Base-by-base conservation (phyloP, 108 stramenopile species). In the Skeletonema potamos region DNA sequence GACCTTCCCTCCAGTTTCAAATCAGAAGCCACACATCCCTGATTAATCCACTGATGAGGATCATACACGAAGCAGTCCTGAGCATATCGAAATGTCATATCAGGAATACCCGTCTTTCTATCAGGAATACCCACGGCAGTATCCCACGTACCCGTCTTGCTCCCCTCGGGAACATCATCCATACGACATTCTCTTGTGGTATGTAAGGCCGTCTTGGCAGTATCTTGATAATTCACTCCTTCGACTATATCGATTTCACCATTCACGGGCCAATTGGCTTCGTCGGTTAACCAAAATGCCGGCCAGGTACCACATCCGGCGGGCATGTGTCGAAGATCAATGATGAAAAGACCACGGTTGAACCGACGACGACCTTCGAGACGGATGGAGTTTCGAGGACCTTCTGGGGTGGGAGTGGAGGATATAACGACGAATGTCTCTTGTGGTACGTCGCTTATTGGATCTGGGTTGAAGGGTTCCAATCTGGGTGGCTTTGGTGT, bases 191-290 rank as follows among this genome's bases (percentile, higher is more conserved):
- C 64, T 22, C 44, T 57, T 1, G 82, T 70, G 54, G 77, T 87
- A 75, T 95, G 95, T 61, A 96, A 70, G 43, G 95, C 95, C 44
- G 95, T 96, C 82, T 96, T 96, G 74, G 84, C 92, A 26, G 75
- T 79, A 20, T 74, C 59, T 63, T 92, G 92, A 55, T 80, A 77
- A 59, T 93, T 96, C 33, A 96, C 89, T 22, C 91, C 89, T 70
- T 96, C 95, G 8, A 96, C 84, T 34, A 96, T 96, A 62, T 96
- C 95, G 62, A 96, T 93, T 71, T 96, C 95, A 34, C 95, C 95
- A 76, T 92, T 66, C 8, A 86, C 70, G 0, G 94, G 94, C 94
- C 94, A 95, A 62, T 86, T 74, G 26, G 74, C 85, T 70, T 94
- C 89, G 59, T 92, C 88, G 6, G 92, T 92, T 18, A 89, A 62